These are phyloP conservation scores for Limtongozyma cylindracea DNA, from an alignment of 805 yeast species.

Conservation along the genomic window DNA sequence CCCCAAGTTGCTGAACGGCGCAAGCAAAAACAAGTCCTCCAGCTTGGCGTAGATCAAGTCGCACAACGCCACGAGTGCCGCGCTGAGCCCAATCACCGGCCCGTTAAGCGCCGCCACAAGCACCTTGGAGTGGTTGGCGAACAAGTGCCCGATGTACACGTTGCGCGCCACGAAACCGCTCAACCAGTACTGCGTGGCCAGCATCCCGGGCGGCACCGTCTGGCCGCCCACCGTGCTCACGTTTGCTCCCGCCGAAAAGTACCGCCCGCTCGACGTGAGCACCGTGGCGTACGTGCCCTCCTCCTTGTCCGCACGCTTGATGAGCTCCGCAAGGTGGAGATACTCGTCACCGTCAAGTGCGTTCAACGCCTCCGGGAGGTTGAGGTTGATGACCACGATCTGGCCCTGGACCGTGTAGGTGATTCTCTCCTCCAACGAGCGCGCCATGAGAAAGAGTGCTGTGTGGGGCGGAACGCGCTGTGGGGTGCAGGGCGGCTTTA, in stretches of 20 bases:
- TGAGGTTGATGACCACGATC: slow-evolving; percentile 37
- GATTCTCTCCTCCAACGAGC: too few relatives aligned
- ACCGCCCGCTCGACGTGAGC: slow-evolving; percentile 45
- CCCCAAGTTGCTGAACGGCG: slow-evolving; percentile 68
- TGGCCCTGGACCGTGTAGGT: slow-evolving; percentile 17
- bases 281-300: slow-evolving; percentile 37
- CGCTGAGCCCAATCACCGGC: slow-evolving; percentile 60
- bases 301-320: slow-evolving; percentile 38
- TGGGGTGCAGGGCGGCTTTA: too few relatives aligned
- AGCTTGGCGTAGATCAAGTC: slow-evolving; percentile 54
- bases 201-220: slow-evolving; percentile 2
- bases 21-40: slow-evolving; percentile 26
- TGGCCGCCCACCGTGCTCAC: slow-evolving; percentile 12
- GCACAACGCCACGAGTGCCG: slow-evolving; percentile 50
- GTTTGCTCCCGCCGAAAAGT: slow-evolving; percentile 74
- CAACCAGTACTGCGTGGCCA: slow-evolving; percentile 15
- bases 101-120: slow-evolving; percentile 62
- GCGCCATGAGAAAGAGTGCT: too few relatives aligned
- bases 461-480: too few relatives aligned
- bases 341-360: slow-evolving; percentile 47
- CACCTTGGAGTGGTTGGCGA: slow-evolving; percentile 46
- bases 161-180: slow-evolving; percentile 44
- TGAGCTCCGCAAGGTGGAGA: slow-evolving; percentile 24
- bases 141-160: slow-evolving; percentile 36
- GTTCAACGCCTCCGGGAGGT: slow-evolving; percentile 33